Percentiles rank a stretch among this genome's conserved stretches.
Conservation (phyloP, 139 green algal genomes). For the Haematococcus lacustris region DNA sequence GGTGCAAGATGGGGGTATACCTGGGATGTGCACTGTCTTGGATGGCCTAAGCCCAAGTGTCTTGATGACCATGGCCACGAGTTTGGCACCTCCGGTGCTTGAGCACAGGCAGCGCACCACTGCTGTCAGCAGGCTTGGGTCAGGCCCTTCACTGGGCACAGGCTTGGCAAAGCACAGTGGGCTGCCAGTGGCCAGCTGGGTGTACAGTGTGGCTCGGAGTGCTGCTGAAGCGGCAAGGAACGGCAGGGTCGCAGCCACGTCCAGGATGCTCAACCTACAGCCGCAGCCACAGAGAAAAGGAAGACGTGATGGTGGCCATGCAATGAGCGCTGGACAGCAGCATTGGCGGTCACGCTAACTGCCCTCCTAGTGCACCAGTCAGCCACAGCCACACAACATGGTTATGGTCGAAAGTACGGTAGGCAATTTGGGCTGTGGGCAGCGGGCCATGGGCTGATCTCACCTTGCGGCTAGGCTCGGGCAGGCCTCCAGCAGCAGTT, state of each 20-base stretch:
- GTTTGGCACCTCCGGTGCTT: slow-evolving; percentile 15
- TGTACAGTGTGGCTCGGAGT: slow-evolving; percentile 8
- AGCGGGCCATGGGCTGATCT: background rate
- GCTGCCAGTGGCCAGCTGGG: background rate
- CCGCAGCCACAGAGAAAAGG: background rate
- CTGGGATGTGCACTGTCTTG: slow-evolving; percentile 19
- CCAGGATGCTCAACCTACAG: slow-evolving; percentile 19
- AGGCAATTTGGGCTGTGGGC: background rate
- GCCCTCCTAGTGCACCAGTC: background rate
- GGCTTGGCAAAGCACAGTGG: background rate
- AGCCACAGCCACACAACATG: background rate
- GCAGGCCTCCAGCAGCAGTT: slow-evolving; percentile 16
- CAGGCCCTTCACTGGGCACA: background rate
- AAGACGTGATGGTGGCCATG: background rate
- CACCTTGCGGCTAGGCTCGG: slow-evolving; percentile 11
- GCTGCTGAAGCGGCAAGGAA: slow-evolving; percentile 20
- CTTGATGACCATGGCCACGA: slow-evolving; percentile 17
- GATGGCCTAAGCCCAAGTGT: slow-evolving; percentile 19
- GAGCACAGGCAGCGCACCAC: slow-evolving; percentile 14
- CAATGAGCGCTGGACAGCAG: background rate
- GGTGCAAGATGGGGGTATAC: background rate
- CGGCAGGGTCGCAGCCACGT: slow-evolving; percentile 27
- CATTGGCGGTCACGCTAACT: background rate
- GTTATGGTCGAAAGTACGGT: background rate
- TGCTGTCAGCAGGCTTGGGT: background rate